These are phyloP conservation scores for Emmonsiellopsis sp. DNA, from an alignment of 2,329 filamentous ascomycete species.

Conservation along the genomic window DNA sequence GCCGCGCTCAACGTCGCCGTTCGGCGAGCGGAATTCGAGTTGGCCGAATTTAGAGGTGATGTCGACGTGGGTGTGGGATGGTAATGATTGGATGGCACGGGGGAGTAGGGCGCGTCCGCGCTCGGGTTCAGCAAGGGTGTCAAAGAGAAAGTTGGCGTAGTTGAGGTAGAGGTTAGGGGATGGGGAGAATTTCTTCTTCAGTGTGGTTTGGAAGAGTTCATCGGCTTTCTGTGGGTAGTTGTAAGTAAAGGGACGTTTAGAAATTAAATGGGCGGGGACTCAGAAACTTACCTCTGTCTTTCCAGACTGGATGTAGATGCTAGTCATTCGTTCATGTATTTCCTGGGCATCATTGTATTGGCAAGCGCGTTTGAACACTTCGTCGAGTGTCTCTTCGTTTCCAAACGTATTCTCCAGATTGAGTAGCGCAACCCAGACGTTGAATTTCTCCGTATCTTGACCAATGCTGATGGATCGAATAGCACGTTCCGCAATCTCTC, in stretches of 20 bases:
- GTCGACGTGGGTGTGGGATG: conserved; percentile 57
- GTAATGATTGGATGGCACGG: conserved; percentile 76
- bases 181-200: conserved; percentile 84
- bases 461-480: conserved; percentile 83
- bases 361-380: conserved; percentile 83
- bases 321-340: conserved; percentile 78
- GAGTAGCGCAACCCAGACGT: conserved; percentile 88
- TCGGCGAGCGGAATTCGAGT: conserved; percentile 76
- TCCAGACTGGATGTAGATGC: conserved; percentile 87
- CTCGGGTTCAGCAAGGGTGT: conserved; percentile 58
- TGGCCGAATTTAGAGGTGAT: conserved; percentile 82
- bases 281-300: conserved; percentile 62
- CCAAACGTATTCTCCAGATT: conserved; percentile 92
- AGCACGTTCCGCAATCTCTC: conserved; percentile 82
- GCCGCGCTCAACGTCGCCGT: conserved; percentile 80
- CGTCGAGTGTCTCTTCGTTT: conserved; percentile 69
- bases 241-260: conserved; percentile 6
- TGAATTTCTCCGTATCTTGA: conserved; percentile 85
- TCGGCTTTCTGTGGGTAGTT: conserved; percentile 64
- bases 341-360: conserved; percentile 89
- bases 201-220: conserved; percentile 71
- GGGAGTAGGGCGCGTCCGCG: conserved; percentile 67
- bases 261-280: not conserved
- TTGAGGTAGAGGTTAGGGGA: conserved; percentile 80
- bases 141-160: conserved; percentile 87